Base-by-base conservation (phyloP, 768 basidiomycete species). In the Gloeopeniophorella convolvens region DNA sequence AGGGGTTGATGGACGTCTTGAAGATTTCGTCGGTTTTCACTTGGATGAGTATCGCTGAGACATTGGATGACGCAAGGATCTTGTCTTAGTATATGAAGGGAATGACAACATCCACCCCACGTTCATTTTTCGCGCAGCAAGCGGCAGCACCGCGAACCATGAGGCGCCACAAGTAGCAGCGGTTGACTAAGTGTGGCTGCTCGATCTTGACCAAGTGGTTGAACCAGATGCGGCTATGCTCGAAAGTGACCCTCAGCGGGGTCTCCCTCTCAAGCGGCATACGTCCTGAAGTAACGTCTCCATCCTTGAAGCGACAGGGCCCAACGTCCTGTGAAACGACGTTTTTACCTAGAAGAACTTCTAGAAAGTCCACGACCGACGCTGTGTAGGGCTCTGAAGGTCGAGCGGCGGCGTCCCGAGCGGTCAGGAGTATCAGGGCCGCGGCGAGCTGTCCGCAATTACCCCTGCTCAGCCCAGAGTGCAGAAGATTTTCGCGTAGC, bases 201-300 rank as follows among this genome's bases (percentile, higher is more conserved):
- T n/a, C n/a, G n/a, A n/a, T n/a, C n/a, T 4, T 26, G 37, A 18
- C 54, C 42, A 66, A 65, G 51, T 68, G 66, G 43, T 59, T 68
- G 60, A 67, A 67, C 50, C 66, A 59, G 34, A 66, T 56, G 2
- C n/a, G n/a, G n/a, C n/a, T n/a, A n/a, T n/a, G n/a, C n/a, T n/a
- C n/a, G n/a, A n/a, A n/a, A n/a, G n/a, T n/a, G n/a, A n/a, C n/a
- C n/a, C n/a, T n/a, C n/a, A n/a, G n/a, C n/a, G n/a, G n/a, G n/a
- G n/a, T n/a, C n/a, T n/a, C n/a, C n/a, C n/a, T n/a, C n/a, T n/a
- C n/a, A n/a, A n/a, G n/a, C n/a, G n/a, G n/a, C n/a, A n/a, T n/a
- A n/a, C n/a, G n/a, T n/a, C n/a, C n/a, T n/a, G n/a, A n/a, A n/a
- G n/a, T n/a, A n/a, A n/a, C n/a, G n/a, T n/a, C n/a, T n/a, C n/a